phyloP scores from a whole-genome alignment of 2,329 filamentous ascomycete genomes.

The Cytospora mali region DNA sequence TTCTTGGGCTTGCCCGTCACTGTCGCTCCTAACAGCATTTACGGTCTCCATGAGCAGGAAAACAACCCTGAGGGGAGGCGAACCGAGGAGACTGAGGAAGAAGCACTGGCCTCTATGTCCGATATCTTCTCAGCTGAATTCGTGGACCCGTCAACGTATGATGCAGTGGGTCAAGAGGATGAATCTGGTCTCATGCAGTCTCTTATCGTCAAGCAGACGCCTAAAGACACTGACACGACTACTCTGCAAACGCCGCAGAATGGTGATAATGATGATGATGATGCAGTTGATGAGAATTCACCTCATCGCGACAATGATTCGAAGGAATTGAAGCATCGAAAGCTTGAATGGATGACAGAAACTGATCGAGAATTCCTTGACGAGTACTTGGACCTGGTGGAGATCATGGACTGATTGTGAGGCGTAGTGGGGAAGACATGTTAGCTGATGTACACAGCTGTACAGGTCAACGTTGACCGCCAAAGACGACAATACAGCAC shows the following conservation, averaged over 20 bases:
- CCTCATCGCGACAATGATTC: not conserved
- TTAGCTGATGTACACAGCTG: not conserved
- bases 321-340: not conserved
- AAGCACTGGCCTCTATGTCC: not conserved
- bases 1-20: not conserved
- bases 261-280: not conserved
- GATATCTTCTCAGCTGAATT: not conserved
- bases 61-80: not conserved
- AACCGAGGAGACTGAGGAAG: not conserved
- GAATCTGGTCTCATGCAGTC: not conserved
- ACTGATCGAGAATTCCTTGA: not conserved
- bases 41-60: not conserved
- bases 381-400: not conserved
- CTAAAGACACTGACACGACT: not conserved
- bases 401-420: not conserved
- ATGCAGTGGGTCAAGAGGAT: not conserved
- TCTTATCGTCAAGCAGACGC: not conserved
- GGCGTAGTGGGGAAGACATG: not conserved
- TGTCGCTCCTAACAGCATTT: not conserved
- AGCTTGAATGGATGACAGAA: not conserved
- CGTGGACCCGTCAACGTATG: not conserved
- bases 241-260: not conserved
- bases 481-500: not conserved
- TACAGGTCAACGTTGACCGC: not conserved
- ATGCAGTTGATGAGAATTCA: not conserved